Base-by-base conservation (phyloP, 1,139 yeast genomes). In the Yamadazyma pseudoaaseri region DNA sequence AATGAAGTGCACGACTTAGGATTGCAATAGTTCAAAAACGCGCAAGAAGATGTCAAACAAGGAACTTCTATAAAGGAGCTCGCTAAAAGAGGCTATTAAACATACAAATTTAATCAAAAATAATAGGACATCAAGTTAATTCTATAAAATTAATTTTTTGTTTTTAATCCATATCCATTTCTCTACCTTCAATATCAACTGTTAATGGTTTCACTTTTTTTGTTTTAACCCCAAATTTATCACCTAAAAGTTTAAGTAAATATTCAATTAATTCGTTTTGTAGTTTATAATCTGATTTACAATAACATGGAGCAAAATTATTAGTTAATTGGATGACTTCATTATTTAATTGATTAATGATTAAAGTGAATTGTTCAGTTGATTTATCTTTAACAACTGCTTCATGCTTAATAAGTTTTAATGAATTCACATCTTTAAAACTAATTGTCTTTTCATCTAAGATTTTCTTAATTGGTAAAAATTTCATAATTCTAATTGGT, bases 251-350 rank as follows among this genome's bases (percentile, higher is more conserved):
- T 42, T 74, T 71, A 35, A 75, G 71, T 52, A 84, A 66, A 41
- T 77, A 74, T 42, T 68, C 59, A 18, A 69, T 63, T 36, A 69
- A 61, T 8, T 60, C 57, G 31, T 72, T 73, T 31, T 67, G 55
- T 39, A 83, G 59, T 54, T 76, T 76, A 60, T 63, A 78, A 33
- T 75, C 66, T 20, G 96, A 86, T 55, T 89, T 96, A 33, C 86
- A 83, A 89, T 94, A 90, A 45, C 89, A 79, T 44, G 96, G 89
- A 36, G 76, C 73, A 38, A 78, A 67, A 14, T 81, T 71, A 48
- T 74, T 71, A 25, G 94, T 78, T 45, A 90, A 71, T 56, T 95
- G 76, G 39, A 89, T 60, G 16, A 85, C 66, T 54, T 85, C 92
- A 30, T 51, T 49, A 30, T 46, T 47, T 21, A 39, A 30, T 17